These are phyloP conservation scores for Dissoconium aciculare DNA, from an alignment of 2,329 filamentous ascomycete genomes.

Conservation along the genomic window DNA sequence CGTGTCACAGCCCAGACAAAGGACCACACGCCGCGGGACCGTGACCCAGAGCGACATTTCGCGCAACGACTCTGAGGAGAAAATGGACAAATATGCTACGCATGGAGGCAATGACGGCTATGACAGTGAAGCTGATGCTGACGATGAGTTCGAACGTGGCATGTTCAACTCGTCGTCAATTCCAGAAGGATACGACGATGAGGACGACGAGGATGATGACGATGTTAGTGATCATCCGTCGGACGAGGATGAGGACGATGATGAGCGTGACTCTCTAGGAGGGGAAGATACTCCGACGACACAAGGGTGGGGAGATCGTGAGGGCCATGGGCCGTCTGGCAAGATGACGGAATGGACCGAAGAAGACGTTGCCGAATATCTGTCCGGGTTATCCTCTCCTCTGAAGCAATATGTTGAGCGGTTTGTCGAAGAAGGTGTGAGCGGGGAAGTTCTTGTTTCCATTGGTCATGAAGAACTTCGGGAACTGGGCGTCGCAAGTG, in stretches of 20 bases:
- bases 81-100: slow-evolving; percentile 22
- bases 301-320: slow-evolving; percentile 22
- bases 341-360: slow-evolving; percentile 68
- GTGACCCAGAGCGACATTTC: slow-evolving; percentile 4
- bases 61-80: slow-evolving; percentile 5
- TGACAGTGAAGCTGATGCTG: slow-evolving; percentile 62
- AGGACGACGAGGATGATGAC: slow-evolving; percentile 41
- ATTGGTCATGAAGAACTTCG: slow-evolving; percentile 86
- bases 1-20: slow-evolving; percentile 6
- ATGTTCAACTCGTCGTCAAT: slow-evolving; percentile 50
- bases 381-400: slow-evolving; percentile 33
- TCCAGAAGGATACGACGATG: slow-evolving; percentile 46
- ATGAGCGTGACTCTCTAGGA: slow-evolving; percentile 22
- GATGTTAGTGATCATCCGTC: slow-evolving; percentile 49
- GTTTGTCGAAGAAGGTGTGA: slow-evolving; percentile 72
- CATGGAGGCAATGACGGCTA: slow-evolving; percentile 35
- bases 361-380: slow-evolving; percentile 82
- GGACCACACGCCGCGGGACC: slow-evolving; percentile 9
- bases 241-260: slow-evolving; percentile 24
- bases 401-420: slow-evolving; percentile 22
- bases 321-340: slow-evolving; percentile 46
- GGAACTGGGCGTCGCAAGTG: slow-evolving; percentile 83
- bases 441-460: slow-evolving; percentile 77
- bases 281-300: slow-evolving; percentile 65
- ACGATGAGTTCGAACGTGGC: slow-evolving; percentile 70